These are phyloP conservation scores for Globisporangium perplexum DNA, from an alignment of 352 stramenopile species.

Conservation along the genomic window DNA sequence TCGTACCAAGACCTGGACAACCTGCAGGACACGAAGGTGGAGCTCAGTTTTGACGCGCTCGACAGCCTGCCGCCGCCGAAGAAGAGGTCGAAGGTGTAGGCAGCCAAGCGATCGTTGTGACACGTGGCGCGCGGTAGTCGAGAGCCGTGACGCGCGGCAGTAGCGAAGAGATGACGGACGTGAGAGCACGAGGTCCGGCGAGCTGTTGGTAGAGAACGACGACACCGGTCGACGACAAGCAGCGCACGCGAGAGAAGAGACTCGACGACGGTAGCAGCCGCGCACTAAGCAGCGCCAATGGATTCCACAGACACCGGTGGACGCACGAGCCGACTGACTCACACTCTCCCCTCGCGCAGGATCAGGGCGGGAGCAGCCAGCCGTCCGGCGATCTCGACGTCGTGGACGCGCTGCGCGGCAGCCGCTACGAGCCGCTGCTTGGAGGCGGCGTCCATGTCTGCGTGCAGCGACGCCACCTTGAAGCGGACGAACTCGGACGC, in stretches of 20 bases:
- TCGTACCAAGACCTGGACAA: constrained; percentile 85
- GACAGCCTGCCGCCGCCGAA: constrained; percentile 76
- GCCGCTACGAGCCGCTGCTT: constrained; percentile 16
- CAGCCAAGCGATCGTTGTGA: neutral
- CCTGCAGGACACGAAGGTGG: constrained; percentile 75
- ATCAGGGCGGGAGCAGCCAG: constrained; percentile 5
- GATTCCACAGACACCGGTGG: neutral
- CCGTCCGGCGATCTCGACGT: constrained; percentile 3
- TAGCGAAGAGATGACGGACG: too few species aligned
- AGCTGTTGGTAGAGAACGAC: too few species aligned
- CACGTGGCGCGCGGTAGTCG: neutral
- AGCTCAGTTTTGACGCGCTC: constrained; percentile 78
- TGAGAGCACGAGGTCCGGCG: too few species aligned
- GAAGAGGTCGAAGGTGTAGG: constrained; percentile 78
- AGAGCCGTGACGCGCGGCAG: neutral
- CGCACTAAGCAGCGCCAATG: neutral
- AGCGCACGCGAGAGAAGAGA: neutral
- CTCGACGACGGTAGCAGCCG: neutral
- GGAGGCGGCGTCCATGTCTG: constrained; percentile 15
- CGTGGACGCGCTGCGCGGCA: constrained; percentile 13
- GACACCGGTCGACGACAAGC: too few species aligned
- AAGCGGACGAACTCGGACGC: constrained; percentile 23
- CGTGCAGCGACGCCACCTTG: constrained; percentile 23
- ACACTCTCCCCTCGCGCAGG: neutral
- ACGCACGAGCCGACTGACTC: neutral